phyloP scores from a whole-genome alignment of 1,139 yeast species.

The Hyphopichia buzzinii region DNA sequence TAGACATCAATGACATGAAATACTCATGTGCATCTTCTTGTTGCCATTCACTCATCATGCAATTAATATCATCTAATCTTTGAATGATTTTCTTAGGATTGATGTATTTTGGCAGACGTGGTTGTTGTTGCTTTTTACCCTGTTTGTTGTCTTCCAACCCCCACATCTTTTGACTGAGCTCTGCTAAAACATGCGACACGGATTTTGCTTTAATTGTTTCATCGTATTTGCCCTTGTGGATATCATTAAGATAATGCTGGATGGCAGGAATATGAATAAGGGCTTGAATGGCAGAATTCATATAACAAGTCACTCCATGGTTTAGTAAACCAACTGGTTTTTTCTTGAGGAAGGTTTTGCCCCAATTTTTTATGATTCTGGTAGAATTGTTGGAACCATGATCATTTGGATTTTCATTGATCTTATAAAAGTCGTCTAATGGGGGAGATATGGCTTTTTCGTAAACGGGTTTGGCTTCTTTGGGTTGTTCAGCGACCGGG shows the following conservation, averaged over 20 bases:
- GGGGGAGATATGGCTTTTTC: constrained; percentile 4
- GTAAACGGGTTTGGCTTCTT: background rate
- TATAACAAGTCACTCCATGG: constrained; percentile 95
- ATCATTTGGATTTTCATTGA: constrained; percentile 52
- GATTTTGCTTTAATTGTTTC: constrained; percentile 50
- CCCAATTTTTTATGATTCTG: constrained; percentile 63
- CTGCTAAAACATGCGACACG: constrained; percentile 73
- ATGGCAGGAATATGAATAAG: constrained; percentile 88
- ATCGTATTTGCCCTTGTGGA: constrained; percentile 50
- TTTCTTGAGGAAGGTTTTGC: constrained; percentile 33
- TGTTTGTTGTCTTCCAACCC: constrained; percentile 31
- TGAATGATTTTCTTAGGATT: constrained; percentile 75
- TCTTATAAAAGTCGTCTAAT: constrained; percentile 40
- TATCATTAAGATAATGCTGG: constrained; percentile 75
- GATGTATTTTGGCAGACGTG: constrained; percentile 37
- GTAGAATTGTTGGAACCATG: constrained; percentile 58
- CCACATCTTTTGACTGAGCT: constrained; percentile 69
- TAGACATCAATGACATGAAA: constrained; percentile 83
- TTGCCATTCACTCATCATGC: constrained; percentile 96
- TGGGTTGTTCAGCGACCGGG: constrained; percentile 3
- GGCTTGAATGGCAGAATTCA: constrained; percentile 92
- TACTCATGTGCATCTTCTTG: constrained; percentile 98
- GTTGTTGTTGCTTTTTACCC: constrained; percentile 21
- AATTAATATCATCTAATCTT: constrained; percentile 79
- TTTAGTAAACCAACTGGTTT: constrained; percentile 78